These are phyloP conservation scores for Pontederia paniculata DNA, from an alignment of 176 grass and related monocot species.

Conservation along the genomic window DNA sequence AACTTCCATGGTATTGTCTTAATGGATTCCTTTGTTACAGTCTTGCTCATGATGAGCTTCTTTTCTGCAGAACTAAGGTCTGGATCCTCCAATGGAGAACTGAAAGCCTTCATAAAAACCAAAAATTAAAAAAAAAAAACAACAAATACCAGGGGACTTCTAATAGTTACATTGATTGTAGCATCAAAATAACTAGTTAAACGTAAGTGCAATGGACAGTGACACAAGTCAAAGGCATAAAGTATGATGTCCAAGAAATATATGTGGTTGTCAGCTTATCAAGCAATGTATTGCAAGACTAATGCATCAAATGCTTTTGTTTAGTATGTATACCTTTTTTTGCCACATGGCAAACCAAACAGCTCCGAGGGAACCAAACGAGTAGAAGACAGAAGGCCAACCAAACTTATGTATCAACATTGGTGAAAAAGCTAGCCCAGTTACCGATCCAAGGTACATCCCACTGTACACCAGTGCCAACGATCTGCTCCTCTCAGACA, in stretches of 20 bases:
- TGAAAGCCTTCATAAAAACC: conserved; percentile 54
- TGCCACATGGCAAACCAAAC: conserved; percentile 66
- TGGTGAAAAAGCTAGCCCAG: conserved; percentile 85
- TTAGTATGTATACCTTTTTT: conserved; percentile 38
- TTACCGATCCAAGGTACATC: conserved; percentile 95
- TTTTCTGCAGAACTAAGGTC: conserved; percentile 54
- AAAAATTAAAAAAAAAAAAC: conserved; percentile 8
- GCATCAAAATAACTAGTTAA: neutral
- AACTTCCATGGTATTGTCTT: conserved; percentile 75
- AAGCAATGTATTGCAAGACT: no score
- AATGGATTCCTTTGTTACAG: conserved; percentile 49
- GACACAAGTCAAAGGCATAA: neutral
- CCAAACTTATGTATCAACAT: conserved; percentile 77
- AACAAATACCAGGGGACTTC: neutral
- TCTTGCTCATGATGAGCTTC: conserved; percentile 55
- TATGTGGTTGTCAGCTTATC: neutral
- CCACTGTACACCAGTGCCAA: conserved; percentile 85
- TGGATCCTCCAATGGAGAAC: conserved; percentile 90
- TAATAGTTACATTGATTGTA: neutral
- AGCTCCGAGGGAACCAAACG: conserved; percentile 72
- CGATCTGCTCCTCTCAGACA: conserved; percentile 88
- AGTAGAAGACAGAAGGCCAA: conserved; percentile 94
- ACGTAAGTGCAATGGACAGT: neutral
- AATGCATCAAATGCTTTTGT: neutral
- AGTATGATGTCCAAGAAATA: neutral